phyloP scores from a whole-genome alignment of 441 rosid genomes.

The Melastoma candidum region DNA sequence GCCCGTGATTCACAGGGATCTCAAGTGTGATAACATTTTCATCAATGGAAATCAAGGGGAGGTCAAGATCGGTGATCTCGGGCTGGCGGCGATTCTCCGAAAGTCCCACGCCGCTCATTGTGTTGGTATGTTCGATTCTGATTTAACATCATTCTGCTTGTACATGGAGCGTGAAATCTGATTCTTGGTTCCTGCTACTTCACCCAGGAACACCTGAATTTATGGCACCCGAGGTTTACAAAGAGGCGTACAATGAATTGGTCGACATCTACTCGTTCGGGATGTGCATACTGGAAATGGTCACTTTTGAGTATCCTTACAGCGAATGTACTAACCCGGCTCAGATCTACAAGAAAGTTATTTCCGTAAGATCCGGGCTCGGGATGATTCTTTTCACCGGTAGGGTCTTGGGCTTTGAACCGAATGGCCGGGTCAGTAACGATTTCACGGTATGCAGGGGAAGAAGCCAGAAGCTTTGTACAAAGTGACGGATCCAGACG shows the following conservation, averaged over 20 bases:
- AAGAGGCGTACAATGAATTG: conserved; percentile 83
- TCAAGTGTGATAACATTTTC: too few relatives aligned
- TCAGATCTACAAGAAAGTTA: conserved; percentile 96
- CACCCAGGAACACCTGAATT: conserved; percentile 88
- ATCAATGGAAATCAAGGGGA: too few relatives aligned
- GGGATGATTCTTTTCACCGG: conserved; percentile 8
- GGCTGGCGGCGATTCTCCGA: conserved; percentile 79
- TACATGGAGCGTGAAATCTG: conserved; percentile 1
- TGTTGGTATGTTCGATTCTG: conserved; percentile 51
- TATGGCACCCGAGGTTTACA: conserved; percentile 97
- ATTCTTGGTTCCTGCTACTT: not conserved
- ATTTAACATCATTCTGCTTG: not conserved
- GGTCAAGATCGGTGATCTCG: conserved; percentile 48
- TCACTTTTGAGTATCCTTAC: conserved; percentile 89
- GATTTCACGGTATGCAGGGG: conserved; percentile 32
- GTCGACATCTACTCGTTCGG: conserved; percentile 96
- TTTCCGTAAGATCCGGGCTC: conserved; percentile 48
- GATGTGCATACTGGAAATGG: conserved; percentile 95
- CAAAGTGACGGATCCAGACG: conserved; percentile 69
- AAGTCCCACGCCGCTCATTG: conserved; percentile 83
- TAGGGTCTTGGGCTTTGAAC: conserved; percentile 8
- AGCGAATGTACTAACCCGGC: conserved; percentile 88
- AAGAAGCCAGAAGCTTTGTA: conserved; percentile 79
- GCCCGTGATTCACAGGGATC: conserved; percentile 30
- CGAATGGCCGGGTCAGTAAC: conserved; percentile 3